Base-by-base conservation (phyloP, 2,329 filamentous ascomycete genomes). In the Fonsecaea pugnacius region DNA sequence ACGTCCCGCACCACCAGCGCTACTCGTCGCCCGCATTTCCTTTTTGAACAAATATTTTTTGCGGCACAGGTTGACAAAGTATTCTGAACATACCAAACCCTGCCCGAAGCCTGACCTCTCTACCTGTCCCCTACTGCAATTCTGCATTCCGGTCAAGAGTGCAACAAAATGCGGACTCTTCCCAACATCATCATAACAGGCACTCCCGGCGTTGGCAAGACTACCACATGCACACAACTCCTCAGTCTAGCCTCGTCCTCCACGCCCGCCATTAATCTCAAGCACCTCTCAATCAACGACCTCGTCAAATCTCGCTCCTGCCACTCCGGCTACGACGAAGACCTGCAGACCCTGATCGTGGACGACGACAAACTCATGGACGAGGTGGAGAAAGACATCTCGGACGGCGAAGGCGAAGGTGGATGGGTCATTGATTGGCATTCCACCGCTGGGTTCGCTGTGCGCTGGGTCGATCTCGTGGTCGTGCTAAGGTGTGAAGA, bases 401-500 rank as follows among this genome's bases (percentile, higher is more conserved):
- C 88, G 67, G 69, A 70, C 50, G 70, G 70, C 46, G 65, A 60
- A 10, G 71, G 67, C 18, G 79, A 85, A 21, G 94, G 94, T 63
- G 95, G 95, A 21, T 91, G 87, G 77, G 87, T 99, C 71, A 90
- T 99, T 73, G 95, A 99, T 80, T 99, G 95, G 94, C 95, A 99
- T 78, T 94, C 93, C 1, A 98, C 94, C 80, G 95, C 98, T 73
- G 80, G 98, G 24, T 98, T 98, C 74, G 95, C 95, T 1, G 88
- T 90, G 75, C 90, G 90, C 73, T 96, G 93, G 91, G 90, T 99
- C 74, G 95, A 99, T 76, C 85, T 99, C 2, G 93, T 99, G 0
- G 90, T 98, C 4, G 95, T 99, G 61, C 78, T 99, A 68, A 85
- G 95, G 52, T 81, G 79, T 66, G 91, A 91, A 62, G 88, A 95